These are phyloP conservation scores for Podospora pseudoanserina DNA, from an alignment of 495 filamentous ascomycete species.

Conservation along the genomic window DNA sequence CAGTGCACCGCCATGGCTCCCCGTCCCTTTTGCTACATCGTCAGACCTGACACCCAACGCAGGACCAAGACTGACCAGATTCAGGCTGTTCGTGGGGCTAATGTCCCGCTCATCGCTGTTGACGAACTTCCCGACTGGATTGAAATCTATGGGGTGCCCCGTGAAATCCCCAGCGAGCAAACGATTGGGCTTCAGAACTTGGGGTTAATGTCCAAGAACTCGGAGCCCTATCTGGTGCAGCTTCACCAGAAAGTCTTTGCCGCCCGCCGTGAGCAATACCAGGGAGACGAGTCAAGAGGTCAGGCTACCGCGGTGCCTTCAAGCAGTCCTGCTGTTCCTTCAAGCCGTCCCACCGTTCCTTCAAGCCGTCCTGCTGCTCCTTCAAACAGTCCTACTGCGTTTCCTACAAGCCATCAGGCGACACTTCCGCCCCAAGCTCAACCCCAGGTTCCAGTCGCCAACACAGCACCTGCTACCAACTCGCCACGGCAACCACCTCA, in stretches of 20 bases:
- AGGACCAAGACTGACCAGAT: conserved; percentile 19
- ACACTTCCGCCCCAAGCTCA: too few relatives aligned
- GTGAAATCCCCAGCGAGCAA: conserved; percentile 36
- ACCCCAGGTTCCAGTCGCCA: not conserved
- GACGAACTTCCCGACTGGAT: conserved; percentile 46
- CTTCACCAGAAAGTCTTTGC: not conserved
- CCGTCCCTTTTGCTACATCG: conserved; percentile 31
- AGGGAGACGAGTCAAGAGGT: not conserved
- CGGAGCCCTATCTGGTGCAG: conserved; percentile 26
- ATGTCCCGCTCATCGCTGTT: conserved; percentile 44
- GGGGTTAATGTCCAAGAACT: conserved; percentile 29
- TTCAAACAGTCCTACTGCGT: not conserved
- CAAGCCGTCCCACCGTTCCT: too few relatives aligned
- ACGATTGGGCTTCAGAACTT: conserved; percentile 39
- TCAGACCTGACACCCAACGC: conserved; percentile 28
- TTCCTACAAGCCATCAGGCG: not conserved
- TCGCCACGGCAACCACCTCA: not conserved
- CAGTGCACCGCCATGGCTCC: not conserved
- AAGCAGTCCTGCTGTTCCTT: not conserved
- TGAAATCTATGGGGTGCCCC: conserved; percentile 37
- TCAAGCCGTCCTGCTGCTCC: too few relatives aligned
- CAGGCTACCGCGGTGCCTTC: not conserved
- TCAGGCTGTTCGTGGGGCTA: conserved; percentile 25
- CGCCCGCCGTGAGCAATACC: not conserved
- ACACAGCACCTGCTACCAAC: not conserved